Percentiles rank a stretch among this genome's conserved stretches.
These are phyloP conservation scores for Dryas drummondii DNA, from an alignment of 306 rosid species.

Conservation along the genomic window DNA sequence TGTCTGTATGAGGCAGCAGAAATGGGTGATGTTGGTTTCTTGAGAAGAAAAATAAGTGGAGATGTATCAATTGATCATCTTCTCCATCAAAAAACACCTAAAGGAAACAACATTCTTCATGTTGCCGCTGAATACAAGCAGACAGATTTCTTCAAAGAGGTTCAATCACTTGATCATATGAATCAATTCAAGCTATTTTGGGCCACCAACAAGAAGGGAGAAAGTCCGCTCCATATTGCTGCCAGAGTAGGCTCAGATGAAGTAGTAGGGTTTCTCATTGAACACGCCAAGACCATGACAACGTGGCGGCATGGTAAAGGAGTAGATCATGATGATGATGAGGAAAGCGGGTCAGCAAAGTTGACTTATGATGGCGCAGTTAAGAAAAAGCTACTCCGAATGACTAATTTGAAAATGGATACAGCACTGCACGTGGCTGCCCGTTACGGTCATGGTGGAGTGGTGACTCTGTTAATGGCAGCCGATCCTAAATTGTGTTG, in stretches of 20 bases:
- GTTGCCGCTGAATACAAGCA: not conserved
- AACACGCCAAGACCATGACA: too few species aligned
- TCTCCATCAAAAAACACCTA: too few species aligned
- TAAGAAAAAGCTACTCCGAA: not conserved
- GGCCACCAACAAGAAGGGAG: slow-evolving; percentile 5
- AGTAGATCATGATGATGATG: too few species aligned
- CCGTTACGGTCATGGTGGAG: not conserved
- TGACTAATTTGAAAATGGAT: not conserved
- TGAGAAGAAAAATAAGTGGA: too few species aligned
- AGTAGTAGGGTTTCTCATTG: not conserved
- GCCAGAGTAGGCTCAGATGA: not conserved
- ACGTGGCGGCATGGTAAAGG: too few species aligned
- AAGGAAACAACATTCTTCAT: not conserved
- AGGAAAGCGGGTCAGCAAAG: too few species aligned
- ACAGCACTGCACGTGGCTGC: slow-evolving; percentile 21
- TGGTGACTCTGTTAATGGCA: not conserved
- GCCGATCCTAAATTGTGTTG: not conserved
- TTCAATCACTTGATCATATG: not conserved
- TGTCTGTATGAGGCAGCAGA: too few species aligned
- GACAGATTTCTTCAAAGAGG: not conserved
- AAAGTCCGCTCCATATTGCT: slow-evolving; percentile 19
- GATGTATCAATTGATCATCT: too few species aligned
- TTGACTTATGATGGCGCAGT: too few species aligned
- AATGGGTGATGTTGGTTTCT: too few species aligned
- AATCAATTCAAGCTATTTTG: not conserved